Conservation (phyloP, 257 asterid species). For the Cruciata laevipes region DNA sequence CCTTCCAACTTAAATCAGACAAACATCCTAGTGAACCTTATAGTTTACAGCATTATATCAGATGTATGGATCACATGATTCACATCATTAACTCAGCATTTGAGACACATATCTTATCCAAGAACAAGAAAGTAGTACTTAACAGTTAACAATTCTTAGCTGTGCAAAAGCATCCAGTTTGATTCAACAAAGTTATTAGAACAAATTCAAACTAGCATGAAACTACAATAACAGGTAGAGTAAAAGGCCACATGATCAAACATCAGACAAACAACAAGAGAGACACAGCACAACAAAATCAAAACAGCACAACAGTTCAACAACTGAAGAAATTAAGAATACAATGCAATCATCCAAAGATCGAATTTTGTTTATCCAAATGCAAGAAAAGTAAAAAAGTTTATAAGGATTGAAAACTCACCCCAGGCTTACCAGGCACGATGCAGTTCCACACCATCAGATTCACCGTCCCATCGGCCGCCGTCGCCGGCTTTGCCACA, state of each 20-base stretch:
- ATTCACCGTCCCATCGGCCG: conserved; percentile 58
- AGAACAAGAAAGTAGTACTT: too few relatives aligned
- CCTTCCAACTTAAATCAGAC: background rate
- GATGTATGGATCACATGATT: background rate
- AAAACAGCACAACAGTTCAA: background rate
- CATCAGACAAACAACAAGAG: background rate
- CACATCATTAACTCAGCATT: too few relatives aligned
- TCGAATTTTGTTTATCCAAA: background rate
- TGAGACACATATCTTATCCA: background rate
- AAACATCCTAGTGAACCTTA: background rate
- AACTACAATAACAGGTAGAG: background rate
- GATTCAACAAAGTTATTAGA: background rate
- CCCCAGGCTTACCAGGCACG: conserved; percentile 70
- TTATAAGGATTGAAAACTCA: conserved; percentile 15
- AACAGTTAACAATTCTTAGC: background rate
- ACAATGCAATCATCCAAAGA: background rate
- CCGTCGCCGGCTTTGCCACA: conserved; percentile 63
- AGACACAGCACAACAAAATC: background rate
- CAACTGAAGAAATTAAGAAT: background rate
- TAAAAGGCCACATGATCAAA: background rate
- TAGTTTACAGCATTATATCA: background rate
- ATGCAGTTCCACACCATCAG: conserved; percentile 66
- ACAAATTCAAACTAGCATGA: background rate
- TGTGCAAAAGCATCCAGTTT: background rate
- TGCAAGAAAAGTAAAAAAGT: too few relatives aligned